Conservation (phyloP, 352 stramenopile species). For the Phytophthora macrochlamydospora region DNA sequence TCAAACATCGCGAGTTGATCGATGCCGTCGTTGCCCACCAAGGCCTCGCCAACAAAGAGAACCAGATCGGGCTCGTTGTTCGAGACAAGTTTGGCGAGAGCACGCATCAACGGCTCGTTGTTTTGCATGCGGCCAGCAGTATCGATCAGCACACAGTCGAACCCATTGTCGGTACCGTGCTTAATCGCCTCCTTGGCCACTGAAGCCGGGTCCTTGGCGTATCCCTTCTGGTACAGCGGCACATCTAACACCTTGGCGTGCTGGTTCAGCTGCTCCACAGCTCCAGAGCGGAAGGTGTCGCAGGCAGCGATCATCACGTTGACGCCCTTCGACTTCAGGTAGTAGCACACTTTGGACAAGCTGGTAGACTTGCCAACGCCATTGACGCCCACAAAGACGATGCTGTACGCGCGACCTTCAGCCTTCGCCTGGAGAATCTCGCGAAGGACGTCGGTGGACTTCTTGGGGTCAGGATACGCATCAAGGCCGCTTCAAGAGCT, state of each 20-base stretch:
- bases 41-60: conserved; percentile 98
- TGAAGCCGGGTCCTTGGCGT: conserved; percentile 96
- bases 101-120: conserved; percentile 99
- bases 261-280: conserved; percentile 98
- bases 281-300: conserved; percentile 98
- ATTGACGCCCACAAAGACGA: conserved; percentile 99
- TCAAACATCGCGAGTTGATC: conserved; percentile 98
- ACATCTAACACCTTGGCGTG: conserved; percentile 97
- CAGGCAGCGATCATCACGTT: conserved; percentile 97
- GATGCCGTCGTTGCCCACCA: conserved; percentile 99
- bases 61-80: conserved; percentile 98
- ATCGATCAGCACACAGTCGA: conserved; percentile 98
- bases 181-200: conserved; percentile 96
- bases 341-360: conserved; percentile 99
- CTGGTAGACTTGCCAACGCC: conserved; percentile 99
- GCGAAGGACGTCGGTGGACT: conserved; percentile 95
- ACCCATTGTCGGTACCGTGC: conserved; percentile 93
- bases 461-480: conserved; percentile 95
- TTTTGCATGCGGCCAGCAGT: conserved; percentile 99
- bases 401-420: conserved; percentile 93
- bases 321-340: conserved; percentile 97
- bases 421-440: conserved; percentile 92
- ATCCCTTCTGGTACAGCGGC: conserved; percentile 95
- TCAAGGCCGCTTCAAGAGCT: conserved; percentile 93
- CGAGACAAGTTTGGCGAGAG: conserved; percentile 96